Percentiles rank a stretch among this genome's conserved stretches.
Conservation (phyloP, 805 yeast species). For the Metschnikowia arizonensis region DNA sequence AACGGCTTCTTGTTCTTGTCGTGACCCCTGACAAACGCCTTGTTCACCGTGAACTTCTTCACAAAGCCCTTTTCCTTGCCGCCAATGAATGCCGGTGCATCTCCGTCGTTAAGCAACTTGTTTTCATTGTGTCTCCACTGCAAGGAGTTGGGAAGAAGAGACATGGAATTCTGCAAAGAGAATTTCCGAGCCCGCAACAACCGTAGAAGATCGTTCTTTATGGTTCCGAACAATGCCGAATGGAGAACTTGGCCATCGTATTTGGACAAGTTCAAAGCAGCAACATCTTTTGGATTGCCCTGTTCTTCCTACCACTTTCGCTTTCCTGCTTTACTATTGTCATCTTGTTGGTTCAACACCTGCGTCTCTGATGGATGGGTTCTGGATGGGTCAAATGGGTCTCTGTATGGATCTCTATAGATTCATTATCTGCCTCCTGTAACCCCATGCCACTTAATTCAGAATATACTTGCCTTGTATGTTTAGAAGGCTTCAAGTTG, state of each 20-base stretch:
- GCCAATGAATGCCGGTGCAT: conserved; percentile 49
- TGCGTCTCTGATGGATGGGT: background rate
- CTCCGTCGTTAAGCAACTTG: conserved; percentile 64
- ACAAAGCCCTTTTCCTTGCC: conserved; percentile 42
- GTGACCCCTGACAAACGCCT: conserved; percentile 69
- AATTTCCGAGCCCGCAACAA: conserved; percentile 86
- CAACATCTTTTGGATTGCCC: conserved; percentile 27
- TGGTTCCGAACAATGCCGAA: conserved; percentile 50
- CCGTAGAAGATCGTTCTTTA: conserved; percentile 72
- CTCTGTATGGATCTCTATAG: conserved; percentile 31
- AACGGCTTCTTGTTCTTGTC: conserved; percentile 76
- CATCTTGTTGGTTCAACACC: background rate
- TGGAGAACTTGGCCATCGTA: conserved; percentile 51
- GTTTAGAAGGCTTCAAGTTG: conserved; percentile 21
- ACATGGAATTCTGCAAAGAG: conserved; percentile 62
- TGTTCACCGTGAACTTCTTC: conserved; percentile 58
- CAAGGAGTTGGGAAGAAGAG: conserved; percentile 69
- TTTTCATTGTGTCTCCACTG: conserved; percentile 75
- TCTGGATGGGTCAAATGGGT: conserved; percentile 20
- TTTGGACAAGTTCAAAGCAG: conserved; percentile 32
- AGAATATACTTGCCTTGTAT: conserved; percentile 19
- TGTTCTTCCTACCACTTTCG: conserved; percentile 17
- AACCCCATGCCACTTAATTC: conserved; percentile 18
- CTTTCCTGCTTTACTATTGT: conserved; percentile 12
- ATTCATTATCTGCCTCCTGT: conserved; percentile 20